phyloP scores from a whole-genome alignment of 768 basidiomycete species.

The Agaricus bisporus region DNA sequence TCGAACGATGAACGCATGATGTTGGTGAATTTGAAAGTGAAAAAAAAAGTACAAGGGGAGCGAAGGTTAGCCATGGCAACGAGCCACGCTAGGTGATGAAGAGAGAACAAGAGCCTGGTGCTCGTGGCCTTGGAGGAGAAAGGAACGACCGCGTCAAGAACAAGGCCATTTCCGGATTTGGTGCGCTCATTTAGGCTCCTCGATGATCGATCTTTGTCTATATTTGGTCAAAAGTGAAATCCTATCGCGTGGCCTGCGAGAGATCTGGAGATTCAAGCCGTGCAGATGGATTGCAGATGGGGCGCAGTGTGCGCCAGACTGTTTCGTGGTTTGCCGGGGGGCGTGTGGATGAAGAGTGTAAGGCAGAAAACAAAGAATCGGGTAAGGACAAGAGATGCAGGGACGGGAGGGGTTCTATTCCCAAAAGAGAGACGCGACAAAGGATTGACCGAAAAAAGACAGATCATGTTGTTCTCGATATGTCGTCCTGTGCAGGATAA shows the following conservation, averaged over 20 bases:
- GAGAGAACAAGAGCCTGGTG: constrained; percentile 9
- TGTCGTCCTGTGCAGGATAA: constrained; percentile 12
- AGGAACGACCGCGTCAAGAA: constrained; percentile 20
- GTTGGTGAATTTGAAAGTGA: neutral
- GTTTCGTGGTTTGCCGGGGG: neutral
- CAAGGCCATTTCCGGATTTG: constrained; percentile 22
- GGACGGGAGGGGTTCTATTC: constrained; percentile 7
- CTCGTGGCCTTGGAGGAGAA: constrained; percentile 14
- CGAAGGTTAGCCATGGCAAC: neutral
- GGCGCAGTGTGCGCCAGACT: neutral
- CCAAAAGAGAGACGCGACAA: constrained; percentile 28
- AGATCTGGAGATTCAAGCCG: neutral
- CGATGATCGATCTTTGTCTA: neutral
- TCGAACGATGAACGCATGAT: neutral
- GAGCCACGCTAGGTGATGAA: neutral
- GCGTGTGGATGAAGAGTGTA: neutral
- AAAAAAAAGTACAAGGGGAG: neutral
- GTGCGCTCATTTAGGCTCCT: constrained; percentile 11
- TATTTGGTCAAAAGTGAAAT: neutral
- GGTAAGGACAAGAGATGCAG: neutral
- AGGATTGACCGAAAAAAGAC: constrained; percentile 28
- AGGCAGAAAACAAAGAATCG: neutral
- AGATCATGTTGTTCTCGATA: constrained; percentile 21
- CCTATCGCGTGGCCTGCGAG: neutral
- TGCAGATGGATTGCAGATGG: neutral